Evolutionary conservation across 768 basidiomycete genomes (phyloP).

Genomic region (Rubroboletus satanas): DNA sequence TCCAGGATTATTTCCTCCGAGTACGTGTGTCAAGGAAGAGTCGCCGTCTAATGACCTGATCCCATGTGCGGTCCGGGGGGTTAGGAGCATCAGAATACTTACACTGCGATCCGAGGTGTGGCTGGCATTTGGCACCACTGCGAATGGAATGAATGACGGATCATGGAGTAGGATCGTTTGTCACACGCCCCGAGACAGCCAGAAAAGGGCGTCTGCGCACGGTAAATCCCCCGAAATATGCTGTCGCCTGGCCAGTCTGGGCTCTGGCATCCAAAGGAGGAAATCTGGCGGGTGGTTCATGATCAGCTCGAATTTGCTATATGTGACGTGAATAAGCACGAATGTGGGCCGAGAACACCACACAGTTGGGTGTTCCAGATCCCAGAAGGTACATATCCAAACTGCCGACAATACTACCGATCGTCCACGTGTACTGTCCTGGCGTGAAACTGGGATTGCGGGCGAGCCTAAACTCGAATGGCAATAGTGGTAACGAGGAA

Average conservation of each 20-base stretch:
- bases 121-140: conserved; percentile 6
- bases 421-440: conserved; percentile 2
- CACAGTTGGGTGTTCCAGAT: background rate
- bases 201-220: background rate
- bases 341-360: background rate
- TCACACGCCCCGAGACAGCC: background rate
- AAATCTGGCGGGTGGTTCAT: background rate
- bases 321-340: conserved; percentile 1
- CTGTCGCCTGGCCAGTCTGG: conserved; percentile 4
- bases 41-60: conserved; percentile 3
- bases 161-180: conserved; percentile 6
- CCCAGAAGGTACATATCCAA: background rate
- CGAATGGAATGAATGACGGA: conserved; percentile 9
- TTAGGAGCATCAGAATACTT: background rate
- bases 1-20: conserved; percentile 11
- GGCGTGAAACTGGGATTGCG: background rate
- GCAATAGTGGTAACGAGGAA: background rate
- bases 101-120: conserved; percentile 6
- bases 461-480: background rate
- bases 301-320: background rate
- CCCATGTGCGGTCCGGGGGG: background rate
- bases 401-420: conserved; percentile 18
- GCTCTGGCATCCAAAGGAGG: background rate
- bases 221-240: conserved; percentile 12
- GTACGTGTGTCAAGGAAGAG: conserved; percentile 8